Conservation (phyloP, 1,284 basidiomycete genomes). For the Cystobasidium slooffiae region DNA sequence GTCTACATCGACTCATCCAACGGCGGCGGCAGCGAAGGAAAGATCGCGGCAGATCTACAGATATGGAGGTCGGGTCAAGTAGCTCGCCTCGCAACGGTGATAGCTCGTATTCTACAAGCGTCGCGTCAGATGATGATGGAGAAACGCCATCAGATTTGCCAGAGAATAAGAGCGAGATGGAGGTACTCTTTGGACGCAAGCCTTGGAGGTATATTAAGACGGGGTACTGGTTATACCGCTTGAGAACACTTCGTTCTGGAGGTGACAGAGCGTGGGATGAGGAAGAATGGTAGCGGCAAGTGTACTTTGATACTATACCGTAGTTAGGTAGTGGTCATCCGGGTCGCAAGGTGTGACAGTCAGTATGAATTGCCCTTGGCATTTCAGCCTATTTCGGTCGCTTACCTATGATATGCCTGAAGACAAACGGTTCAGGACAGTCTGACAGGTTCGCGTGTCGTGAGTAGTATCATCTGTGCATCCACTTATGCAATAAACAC, state of each 20-base stretch:
- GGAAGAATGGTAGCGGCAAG: conserved; percentile 17
- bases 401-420: no score
- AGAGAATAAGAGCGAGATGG: conserved; percentile 43
- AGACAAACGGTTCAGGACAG: no score
- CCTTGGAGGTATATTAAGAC: conserved; percentile 44
- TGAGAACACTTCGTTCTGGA: conserved; percentile 6
- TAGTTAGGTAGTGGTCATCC: no score
- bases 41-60: no score
- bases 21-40: not conserved
- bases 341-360: no score
- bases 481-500: no score
- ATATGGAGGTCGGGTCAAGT: not conserved
- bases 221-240: conserved; percentile 32
- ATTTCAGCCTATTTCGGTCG: no score
- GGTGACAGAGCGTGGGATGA: conserved; percentile 2
- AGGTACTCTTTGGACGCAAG: conserved; percentile 44
- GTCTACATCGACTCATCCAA: not conserved
- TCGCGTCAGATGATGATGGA: not conserved
- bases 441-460: no score
- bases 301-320: no score
- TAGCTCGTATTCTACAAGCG: not conserved
- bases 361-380: no score
- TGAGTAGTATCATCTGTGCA: no score
- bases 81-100: not conserved
- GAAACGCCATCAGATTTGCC: no score